phyloP scores from a whole-genome alignment of 768 basidiomycete genomes.

The Trametes maxima region DNA sequence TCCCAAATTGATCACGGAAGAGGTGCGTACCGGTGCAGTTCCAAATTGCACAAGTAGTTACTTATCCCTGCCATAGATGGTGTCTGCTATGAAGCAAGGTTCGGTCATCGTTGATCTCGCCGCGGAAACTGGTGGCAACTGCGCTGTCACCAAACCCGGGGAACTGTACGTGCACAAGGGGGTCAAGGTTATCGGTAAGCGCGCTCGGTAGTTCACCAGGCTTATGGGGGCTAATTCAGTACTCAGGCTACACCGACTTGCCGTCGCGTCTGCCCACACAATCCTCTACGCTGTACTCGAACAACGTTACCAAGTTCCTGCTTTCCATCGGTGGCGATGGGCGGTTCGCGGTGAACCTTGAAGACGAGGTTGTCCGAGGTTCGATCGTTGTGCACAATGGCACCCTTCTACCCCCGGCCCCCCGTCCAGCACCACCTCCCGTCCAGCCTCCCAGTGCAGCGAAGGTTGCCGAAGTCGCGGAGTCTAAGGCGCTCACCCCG shows the following conservation, averaged over 20 bases:
- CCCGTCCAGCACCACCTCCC: conserved; percentile 69
- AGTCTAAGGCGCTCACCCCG: conserved; percentile 67
- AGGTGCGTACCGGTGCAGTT: conserved; percentile 36
- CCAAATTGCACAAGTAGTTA: background rate
- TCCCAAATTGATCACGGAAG: conserved; percentile 79
- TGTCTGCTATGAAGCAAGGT: conserved; percentile 90
- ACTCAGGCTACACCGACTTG: conserved; percentile 76
- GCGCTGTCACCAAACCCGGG: conserved; percentile 79
- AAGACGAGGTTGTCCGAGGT: conserved; percentile 84
- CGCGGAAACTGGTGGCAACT: conserved; percentile 90
- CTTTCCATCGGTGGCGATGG: conserved; percentile 69
- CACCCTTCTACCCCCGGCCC: conserved; percentile 62
- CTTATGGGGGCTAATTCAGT: background rate
- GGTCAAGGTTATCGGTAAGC: conserved; percentile 78
- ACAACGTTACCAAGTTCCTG: conserved; percentile 89
- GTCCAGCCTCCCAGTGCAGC: conserved; percentile 52
- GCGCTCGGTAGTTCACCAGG: background rate
- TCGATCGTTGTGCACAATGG: conserved; percentile 76
- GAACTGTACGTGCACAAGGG: conserved; percentile 69
- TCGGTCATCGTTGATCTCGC: conserved; percentile 88
- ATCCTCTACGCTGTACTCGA: conserved; percentile 87
- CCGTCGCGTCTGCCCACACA: conserved; percentile 90
- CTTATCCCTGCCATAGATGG: conserved; percentile 49
- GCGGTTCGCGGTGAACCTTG: conserved; percentile 67
- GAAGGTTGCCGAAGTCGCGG: conserved; percentile 48